Percentiles rank a stretch among this genome's conserved stretches.
phyloP scores from a whole-genome alignment of 306 rosid genomes.

The Parietaria judaica region DNA sequence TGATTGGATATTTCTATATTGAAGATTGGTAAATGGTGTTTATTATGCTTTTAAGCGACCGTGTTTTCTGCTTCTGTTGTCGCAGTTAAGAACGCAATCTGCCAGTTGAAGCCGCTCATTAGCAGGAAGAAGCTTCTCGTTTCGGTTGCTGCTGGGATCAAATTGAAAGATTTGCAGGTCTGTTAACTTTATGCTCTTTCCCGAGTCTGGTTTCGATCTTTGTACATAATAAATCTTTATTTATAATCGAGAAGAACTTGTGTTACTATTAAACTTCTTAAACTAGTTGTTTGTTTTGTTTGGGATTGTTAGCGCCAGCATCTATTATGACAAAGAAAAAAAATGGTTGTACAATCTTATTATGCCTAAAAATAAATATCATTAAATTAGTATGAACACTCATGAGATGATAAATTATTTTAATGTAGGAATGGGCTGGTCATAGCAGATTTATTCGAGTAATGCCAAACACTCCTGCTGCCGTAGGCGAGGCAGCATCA shows the following conservation, averaged over 20 bases:
- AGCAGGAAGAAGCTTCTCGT: conserved; percentile 77
- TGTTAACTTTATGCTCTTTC: background rate
- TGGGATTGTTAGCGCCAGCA: no score
- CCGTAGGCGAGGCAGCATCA: conserved; percentile 73
- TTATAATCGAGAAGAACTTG: no score
- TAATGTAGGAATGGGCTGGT: conserved; percentile 74
- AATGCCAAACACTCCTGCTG: conserved; percentile 72
- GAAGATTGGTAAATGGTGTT: background rate
- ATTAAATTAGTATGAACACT: background rate
- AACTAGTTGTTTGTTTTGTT: no score
- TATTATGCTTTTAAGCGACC: background rate
- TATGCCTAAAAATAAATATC: background rate
- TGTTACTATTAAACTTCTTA: no score
- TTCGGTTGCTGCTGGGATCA: conserved; percentile 92
- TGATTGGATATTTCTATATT: background rate
- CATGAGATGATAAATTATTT: background rate
- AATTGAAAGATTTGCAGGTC: conserved; percentile 91
- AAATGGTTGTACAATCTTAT: background rate
- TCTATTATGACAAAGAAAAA: no score
- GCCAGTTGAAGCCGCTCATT: conserved; percentile 54
- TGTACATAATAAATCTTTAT: no score
- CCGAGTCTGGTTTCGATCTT: no score
- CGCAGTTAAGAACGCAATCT: conserved; percentile 59
- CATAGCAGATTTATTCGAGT: conserved; percentile 61
- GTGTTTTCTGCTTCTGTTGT: conserved; percentile 1